A percentile compares a stretch with the other conserved stretches of the same genome.
Conservation (phyloP, 2,329 filamentous ascomycete genomes). For the Thermochaetoides dissita region DNA sequence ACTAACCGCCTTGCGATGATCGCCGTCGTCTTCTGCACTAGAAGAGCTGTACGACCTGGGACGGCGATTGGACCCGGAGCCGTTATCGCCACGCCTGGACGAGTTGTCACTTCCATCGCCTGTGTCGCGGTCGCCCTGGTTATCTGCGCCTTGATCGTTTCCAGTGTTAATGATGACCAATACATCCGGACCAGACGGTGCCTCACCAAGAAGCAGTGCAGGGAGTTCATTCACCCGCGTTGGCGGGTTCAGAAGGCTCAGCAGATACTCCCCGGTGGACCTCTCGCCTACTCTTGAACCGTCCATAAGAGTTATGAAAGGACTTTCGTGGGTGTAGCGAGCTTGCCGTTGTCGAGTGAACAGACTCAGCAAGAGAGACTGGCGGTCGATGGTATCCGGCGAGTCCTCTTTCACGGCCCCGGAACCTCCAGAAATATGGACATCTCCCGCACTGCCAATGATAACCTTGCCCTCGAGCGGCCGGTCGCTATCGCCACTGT, state of each 20-base stretch:
- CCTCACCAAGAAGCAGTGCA: constrained; percentile 23
- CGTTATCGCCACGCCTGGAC: constrained; percentile 1
- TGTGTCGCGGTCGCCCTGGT: constrained; percentile 5
- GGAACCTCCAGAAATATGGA: constrained; percentile 47
- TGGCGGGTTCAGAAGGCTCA: constrained; percentile 32
- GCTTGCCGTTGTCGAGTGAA: constrained; percentile 21
- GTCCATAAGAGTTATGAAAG: too few species aligned
- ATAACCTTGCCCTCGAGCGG: constrained; percentile 54
- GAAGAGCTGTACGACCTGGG: background rate
- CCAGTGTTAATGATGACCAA: constrained; percentile 13
- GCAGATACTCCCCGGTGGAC: constrained; percentile 27
- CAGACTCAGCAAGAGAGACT: constrained; percentile 43
- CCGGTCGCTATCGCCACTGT: constrained; percentile 45
- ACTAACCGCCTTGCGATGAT: too few species aligned
- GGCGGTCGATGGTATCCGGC: constrained; percentile 45
- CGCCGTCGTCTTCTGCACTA: background rate
- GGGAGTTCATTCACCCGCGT: constrained; percentile 29
- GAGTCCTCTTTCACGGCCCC: constrained; percentile 43
- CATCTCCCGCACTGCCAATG: constrained; percentile 45
- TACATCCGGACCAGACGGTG: constrained; percentile 13
- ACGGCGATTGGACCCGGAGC: constrained; percentile 1
- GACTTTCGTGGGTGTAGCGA: background rate
- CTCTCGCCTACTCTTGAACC: background rate
- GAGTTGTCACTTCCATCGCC: constrained; percentile 3
- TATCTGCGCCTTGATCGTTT: constrained; percentile 9